Conservation (phyloP, 352 stramenopile genomes). For the Plasmopara viticola region DNA sequence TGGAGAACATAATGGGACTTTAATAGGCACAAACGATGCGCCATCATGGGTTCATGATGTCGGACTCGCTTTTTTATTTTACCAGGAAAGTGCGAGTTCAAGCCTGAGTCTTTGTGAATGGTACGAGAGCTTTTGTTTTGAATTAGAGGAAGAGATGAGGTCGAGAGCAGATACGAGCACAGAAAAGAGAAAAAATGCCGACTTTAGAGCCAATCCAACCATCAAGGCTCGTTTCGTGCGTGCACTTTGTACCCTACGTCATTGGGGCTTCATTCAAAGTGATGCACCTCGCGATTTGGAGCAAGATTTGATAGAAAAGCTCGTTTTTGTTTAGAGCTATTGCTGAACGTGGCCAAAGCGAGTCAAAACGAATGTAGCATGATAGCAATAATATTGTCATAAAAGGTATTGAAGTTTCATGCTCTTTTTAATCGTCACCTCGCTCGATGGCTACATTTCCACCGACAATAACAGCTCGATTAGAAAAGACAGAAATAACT, state of each 20-base stretch:
- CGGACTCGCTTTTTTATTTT: constrained; percentile 61
- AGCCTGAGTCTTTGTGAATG: constrained; percentile 59
- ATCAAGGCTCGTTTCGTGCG: constrained; percentile 65
- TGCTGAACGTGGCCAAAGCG: not conserved
- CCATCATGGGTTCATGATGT: constrained; percentile 50
- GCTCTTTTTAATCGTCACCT: constrained; percentile 46
- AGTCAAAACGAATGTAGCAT: not conserved
- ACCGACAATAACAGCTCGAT: not conserved
- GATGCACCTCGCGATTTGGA: constrained; percentile 32
- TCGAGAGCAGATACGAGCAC: constrained; percentile 2
- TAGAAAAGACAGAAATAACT: not conserved
- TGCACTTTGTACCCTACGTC: constrained; percentile 55
- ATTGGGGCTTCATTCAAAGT: constrained; percentile 64
- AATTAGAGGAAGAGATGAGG: constrained; percentile 18
- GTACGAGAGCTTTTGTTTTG: constrained; percentile 51
- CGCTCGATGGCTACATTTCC: constrained; percentile 65
- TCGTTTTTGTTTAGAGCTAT: constrained; percentile 58
- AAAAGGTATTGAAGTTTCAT: no score
- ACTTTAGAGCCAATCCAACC: constrained; percentile 17
- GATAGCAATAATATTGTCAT: not conserved
- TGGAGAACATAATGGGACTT: constrained; percentile 9
- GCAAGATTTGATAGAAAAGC: constrained; percentile 65
- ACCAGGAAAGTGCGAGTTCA: constrained; percentile 56
- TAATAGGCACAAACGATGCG: constrained; percentile 8
- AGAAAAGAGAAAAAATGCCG: constrained; percentile 14